Percentiles rank a stretch among this genome's conserved stretches.
These are phyloP conservation scores for Aspergillus brasiliensis DNA, from an alignment of 2,329 filamentous ascomycete species.

Conservation along the genomic window DNA sequence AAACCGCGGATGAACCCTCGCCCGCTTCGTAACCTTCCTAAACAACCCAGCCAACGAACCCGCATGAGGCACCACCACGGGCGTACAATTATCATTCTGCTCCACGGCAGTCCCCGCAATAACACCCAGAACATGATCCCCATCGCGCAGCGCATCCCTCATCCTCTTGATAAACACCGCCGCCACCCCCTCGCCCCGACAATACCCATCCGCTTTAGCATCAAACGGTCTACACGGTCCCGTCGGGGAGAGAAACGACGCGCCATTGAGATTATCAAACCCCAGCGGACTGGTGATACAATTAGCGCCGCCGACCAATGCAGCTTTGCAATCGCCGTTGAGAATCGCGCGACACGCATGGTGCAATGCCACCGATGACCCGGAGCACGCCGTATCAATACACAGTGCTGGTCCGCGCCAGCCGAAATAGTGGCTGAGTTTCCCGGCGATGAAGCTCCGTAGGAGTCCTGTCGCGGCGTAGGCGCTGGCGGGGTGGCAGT, in stretches of 20 bases:
- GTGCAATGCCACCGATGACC: slow-evolving; percentile 40
- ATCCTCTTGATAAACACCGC: slow-evolving; percentile 53
- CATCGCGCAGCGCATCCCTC: slow-evolving; percentile 49
- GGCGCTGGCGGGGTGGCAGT: slow-evolving; percentile 38
- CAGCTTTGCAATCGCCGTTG: slow-evolving; percentile 25
- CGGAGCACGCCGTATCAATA: slow-evolving; percentile 48
- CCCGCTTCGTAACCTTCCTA: slow-evolving; percentile 22
- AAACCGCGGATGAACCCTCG: slow-evolving; percentile 25
- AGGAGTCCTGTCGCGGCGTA: slow-evolving; percentile 37
- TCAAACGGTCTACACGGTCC: slow-evolving; percentile 54
- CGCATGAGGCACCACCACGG: slow-evolving; percentile 23
- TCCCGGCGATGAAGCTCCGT: slow-evolving; percentile 30
- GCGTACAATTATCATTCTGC: slow-evolving; percentile 35
- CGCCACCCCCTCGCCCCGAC: slow-evolving; percentile 52
- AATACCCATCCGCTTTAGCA: slow-evolving; percentile 54
- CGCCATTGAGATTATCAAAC: slow-evolving; percentile 32
- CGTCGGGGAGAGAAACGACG: slow-evolving; percentile 46
- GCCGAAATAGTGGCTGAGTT: slow-evolving; percentile 46
- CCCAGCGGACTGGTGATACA: slow-evolving; percentile 32
- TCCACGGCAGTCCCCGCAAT: slow-evolving; percentile 37
- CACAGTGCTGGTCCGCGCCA: slow-evolving; percentile 46
- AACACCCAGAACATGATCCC: slow-evolving; percentile 48
- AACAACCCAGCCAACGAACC: slow-evolving; percentile 35
- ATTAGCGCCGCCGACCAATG: slow-evolving; percentile 40
- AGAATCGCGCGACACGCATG: slow-evolving; percentile 27